Percentiles rank a stretch among this genome's conserved stretches.
phyloP scores from a whole-genome alignment of 108 stramenopile genomes.

The Cyclotella choctawhatcheeana region DNA sequence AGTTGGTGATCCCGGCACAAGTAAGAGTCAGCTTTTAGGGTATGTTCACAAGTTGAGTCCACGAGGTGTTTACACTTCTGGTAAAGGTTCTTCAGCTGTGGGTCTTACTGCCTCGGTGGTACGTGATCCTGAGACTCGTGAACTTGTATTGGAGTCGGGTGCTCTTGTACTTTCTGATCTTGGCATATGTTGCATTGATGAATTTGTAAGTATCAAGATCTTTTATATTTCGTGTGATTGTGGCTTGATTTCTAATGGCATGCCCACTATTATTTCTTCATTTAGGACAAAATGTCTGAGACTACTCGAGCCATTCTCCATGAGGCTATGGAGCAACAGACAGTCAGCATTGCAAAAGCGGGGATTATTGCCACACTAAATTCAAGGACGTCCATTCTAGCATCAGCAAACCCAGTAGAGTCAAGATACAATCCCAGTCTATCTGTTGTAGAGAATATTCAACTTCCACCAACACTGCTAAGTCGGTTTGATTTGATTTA shows the following conservation, averaged over 20 bases:
- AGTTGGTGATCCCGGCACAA: conserved; percentile 98
- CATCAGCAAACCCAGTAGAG: conserved; percentile 98
- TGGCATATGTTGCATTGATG: conserved; percentile 98
- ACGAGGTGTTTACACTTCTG: conserved; percentile 98
- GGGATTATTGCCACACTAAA: conserved; percentile 98
- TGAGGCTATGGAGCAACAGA: conserved; percentile 99
- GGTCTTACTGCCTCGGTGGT: conserved; percentile 99
- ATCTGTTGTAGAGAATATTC: conserved; percentile 98
- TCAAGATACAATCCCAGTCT: conserved; percentile 96
- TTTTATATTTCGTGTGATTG: not conserved
- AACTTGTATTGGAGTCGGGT: conserved; percentile 96
- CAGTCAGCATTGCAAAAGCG: conserved; percentile 97
- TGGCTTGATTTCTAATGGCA: conserved; percentile 60
- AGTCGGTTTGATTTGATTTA: conserved; percentile 99
- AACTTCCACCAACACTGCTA: conserved; percentile 97
- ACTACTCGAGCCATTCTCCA: conserved; percentile 97
- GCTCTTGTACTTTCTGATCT: conserved; percentile 97
- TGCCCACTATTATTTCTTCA: conserved; percentile 69
- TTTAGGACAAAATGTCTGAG: conserved; percentile 98
- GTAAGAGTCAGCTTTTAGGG: conserved; percentile 95
- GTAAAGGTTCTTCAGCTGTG: conserved; percentile 97
- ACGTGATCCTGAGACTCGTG: conserved; percentile 97
- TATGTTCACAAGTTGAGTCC: conserved; percentile 97
- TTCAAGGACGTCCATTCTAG: conserved; percentile 97
- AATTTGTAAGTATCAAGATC: conserved; percentile 65